A percentile compares a stretch with the other conserved stretches of the same genome.
Conservation (phyloP, 225 moss, liverwort and hornwort genomes). For the Physcomitrium patens region DNA sequence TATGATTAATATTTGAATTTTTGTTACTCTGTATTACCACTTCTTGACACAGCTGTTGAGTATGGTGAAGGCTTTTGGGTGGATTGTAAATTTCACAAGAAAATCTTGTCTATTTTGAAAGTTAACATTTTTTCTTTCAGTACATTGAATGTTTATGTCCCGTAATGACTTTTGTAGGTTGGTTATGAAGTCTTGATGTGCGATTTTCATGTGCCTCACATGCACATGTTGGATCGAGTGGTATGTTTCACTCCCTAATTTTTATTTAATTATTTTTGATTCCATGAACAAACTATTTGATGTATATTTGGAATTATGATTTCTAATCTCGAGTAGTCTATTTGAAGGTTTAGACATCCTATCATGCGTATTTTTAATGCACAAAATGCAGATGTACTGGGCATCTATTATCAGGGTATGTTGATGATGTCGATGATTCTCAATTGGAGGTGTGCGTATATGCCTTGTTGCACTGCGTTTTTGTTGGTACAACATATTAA, state of each 20-base stretch:
- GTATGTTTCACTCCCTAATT: conserved; percentile 38
- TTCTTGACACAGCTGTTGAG: not conserved
- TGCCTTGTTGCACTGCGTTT: conserved; percentile 16
- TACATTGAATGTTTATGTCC: conserved; percentile 5
- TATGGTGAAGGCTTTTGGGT: conserved; percentile 1
- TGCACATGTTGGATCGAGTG: conserved; percentile 64
- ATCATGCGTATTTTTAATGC: conserved; percentile 9
- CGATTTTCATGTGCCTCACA: conserved; percentile 80
- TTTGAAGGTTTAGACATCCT: conserved; percentile 26
- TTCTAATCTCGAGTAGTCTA: conserved; percentile 18
- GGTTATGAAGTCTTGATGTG: conserved; percentile 77
- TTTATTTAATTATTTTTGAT: conserved; percentile 14
- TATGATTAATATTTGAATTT: not conserved
- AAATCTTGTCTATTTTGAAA: not conserved
- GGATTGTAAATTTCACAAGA: conserved; percentile 13
- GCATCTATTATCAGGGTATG: conserved; percentile 16
- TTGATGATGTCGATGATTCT: conserved; percentile 17
- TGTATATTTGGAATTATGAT: not conserved
- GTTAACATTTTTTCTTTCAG: no score
- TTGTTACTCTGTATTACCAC: not conserved
- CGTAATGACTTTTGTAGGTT: conserved; percentile 49
- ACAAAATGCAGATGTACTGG: conserved; percentile 12
- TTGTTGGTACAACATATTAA: not conserved
- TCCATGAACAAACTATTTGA: no score
- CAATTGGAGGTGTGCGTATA: conserved; percentile 2